These are phyloP conservation scores for Haplographium delicatum DNA, from an alignment of 495 filamentous ascomycete species.

Conservation along the genomic window DNA sequence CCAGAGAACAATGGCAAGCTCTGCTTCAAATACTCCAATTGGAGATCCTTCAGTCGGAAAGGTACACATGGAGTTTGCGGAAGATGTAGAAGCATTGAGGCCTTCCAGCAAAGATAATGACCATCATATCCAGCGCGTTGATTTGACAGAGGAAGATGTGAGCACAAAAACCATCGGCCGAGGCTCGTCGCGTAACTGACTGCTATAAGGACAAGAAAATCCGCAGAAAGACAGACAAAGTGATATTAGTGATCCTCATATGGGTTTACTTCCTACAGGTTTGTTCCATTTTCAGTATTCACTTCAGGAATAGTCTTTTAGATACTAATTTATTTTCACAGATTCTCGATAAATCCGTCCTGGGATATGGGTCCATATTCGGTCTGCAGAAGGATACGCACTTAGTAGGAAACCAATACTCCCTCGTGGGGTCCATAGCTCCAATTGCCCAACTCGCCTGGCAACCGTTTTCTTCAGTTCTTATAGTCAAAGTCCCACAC, in stretches of 20 bases:
- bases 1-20: slow-evolving; percentile 1
- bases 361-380: slow-evolving; percentile 59
- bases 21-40: not conserved
- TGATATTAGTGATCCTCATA: slow-evolving; percentile 51
- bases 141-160: slow-evolving; percentile 46
- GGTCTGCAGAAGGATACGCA: slow-evolving; percentile 50
- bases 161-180: not conserved
- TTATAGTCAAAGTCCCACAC: slow-evolving; percentile 63
- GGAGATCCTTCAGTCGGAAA: not conserved
- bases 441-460: slow-evolving; percentile 60
- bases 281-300: not conserved
- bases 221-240: slow-evolving; percentile 53
- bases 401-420: slow-evolving; percentile 56
- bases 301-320: not conserved
- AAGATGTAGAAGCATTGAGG: slow-evolving; percentile 4
- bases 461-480: slow-evolving; percentile 59
- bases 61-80: slow-evolving; percentile 1
- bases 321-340: slow-evolving; percentile 26
- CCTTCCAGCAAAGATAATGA: not conserved
- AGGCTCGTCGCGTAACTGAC: slow-evolving; percentile 1
- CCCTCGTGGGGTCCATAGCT: slow-evolving; percentile 54
- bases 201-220: slow-evolving; percentile 44
- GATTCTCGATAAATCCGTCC: slow-evolving; percentile 60
- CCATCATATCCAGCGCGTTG: slow-evolving; percentile 26
- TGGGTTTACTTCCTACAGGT: slow-evolving; percentile 61